A percentile compares a stretch with the other conserved stretches of the same genome.
Conservation (phyloP, 257 asterid species). For the Salvia splendens region DNA sequence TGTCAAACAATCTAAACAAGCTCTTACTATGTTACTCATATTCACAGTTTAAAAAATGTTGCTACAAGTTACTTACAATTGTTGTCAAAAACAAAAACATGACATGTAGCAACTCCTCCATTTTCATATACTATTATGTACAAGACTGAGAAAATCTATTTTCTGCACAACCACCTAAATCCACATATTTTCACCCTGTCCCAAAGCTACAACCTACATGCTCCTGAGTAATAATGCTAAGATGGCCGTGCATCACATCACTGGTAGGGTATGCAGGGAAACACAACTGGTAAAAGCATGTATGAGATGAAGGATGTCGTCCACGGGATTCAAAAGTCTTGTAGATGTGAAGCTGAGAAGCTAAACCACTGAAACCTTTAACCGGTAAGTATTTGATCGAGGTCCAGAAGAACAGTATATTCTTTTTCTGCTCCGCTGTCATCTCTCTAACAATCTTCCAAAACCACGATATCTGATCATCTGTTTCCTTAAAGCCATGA, state of each 20-base stretch:
- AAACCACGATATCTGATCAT: constrained; percentile 86
- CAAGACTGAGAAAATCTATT: constrained; percentile 38
- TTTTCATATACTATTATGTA: constrained; percentile 43
- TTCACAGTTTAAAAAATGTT: constrained; percentile 36
- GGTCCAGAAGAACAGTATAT: constrained; percentile 97
- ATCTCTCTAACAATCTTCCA: constrained; percentile 81
- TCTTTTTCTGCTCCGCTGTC: constrained; percentile 76
- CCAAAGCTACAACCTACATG: constrained; percentile 98
- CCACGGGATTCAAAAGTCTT: constrained; percentile 53
- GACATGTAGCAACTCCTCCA: constrained; percentile 21
- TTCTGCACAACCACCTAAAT: constrained; percentile 46
- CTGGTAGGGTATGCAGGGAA: constrained; percentile 70
- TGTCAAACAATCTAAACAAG: constrained; percentile 15
- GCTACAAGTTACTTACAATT: constrained; percentile 32
- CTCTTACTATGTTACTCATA: constrained; percentile 37
- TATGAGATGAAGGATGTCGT: constrained; percentile 84
- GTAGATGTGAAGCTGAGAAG: constrained; percentile 74
- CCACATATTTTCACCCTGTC: constrained; percentile 55
- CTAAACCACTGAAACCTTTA: constrained; percentile 90
- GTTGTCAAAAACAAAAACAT: constrained; percentile 28
- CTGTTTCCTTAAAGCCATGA: constrained; percentile 71
- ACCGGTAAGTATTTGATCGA: constrained; percentile 81
- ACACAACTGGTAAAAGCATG: constrained; percentile 89
- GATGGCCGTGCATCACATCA: constrained; percentile 55
- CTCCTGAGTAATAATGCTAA: constrained; percentile 73